Evolutionary conservation across 2,329 filamentous ascomycete genomes (phyloP), one percentile per base, ranked within the genome.

Genomic region (Colletotrichum spaethianum): DNA sequence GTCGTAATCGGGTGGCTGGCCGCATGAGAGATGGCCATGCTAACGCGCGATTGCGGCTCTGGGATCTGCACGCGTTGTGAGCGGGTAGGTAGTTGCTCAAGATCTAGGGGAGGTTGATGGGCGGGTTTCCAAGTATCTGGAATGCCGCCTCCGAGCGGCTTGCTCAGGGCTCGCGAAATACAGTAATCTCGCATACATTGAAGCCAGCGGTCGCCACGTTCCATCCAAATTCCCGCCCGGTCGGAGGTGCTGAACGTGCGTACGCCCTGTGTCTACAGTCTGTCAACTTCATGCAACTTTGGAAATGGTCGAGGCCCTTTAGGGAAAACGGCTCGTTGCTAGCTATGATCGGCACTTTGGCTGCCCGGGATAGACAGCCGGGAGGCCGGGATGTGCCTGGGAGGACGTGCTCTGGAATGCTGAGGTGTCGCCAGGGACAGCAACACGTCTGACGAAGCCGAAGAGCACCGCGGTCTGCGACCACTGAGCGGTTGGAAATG

Each of bases 381-480:
- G n/a, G 44, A 28, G 56, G 38, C 26, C 28, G 57, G 68, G 50
- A 38, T 46, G 3, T 50, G 52, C 62, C 44, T 38, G 36, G 38
- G 40, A 38, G 48, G 42, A 57, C 20, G 40, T 16, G 52, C 38
- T 42, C 26, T 40, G 46, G 31, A 57, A 50, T 57, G 52, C 26
- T 44, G 28, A 20, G 33, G 31, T 57, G 38, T 31, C 31, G 56
- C 42, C 42, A 62, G 63, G 56, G 33, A 31, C 53, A 50, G 26
- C 48, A 18, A 28, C 40, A 23, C 63, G 28, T 20, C 33, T 50
- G 23, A 20, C 26, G 52, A 33, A 16, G 46, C 33, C 40, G 31
- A 55, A 50, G 48, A 62, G 62, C 60, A 71, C 40, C 40, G 63
- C 40, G 63, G 68, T 67, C 48, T 48, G 36, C n/a, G n/a, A n/a